Evolutionary conservation across 2,329 filamentous ascomycete genomes (phyloP).

Genomic region (Pseudogymnoascus sp.): DNA sequence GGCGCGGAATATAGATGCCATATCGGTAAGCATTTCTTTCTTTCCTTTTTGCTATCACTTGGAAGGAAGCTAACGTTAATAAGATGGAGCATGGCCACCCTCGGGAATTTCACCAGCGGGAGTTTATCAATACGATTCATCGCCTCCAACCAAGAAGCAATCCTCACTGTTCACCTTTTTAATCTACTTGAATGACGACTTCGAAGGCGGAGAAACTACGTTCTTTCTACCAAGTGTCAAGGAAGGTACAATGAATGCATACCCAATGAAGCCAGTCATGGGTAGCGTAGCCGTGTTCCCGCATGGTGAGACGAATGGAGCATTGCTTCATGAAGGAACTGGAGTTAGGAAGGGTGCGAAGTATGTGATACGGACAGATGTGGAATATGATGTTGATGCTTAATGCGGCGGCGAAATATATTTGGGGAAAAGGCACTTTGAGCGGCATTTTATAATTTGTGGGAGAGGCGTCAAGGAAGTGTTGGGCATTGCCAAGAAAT

Average conservation of each 20-base stretch:
- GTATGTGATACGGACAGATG: conserved; percentile 64
- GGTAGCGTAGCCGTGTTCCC: conserved; percentile 62
- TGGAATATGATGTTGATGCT: conserved; percentile 55
- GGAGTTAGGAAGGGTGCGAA: conserved; percentile 59
- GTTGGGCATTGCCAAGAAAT: neutral
- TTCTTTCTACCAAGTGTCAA: conserved; percentile 59
- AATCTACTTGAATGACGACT: conserved; percentile 64
- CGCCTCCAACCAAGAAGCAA: conserved; percentile 50
- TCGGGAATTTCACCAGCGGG: conserved; percentile 48
- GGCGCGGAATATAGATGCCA: conserved; percentile 65
- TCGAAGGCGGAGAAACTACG: conserved; percentile 63
- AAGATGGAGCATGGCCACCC: conserved; percentile 63
- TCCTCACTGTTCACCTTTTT: conserved; percentile 63
- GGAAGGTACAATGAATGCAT: conserved; percentile 62
- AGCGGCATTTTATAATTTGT: neutral
- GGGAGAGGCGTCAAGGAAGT: neutral
- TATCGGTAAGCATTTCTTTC: conserved; percentile 36
- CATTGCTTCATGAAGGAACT: conserved; percentile 61
- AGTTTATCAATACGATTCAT: conserved; percentile 58
- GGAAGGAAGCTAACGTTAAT: conserved; percentile 12
- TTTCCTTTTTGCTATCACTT: neutral
- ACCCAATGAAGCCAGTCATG: conserved; percentile 61
- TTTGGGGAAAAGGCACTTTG: neutral
- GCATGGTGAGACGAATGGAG: conserved; percentile 58
- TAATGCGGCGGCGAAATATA: neutral